These are phyloP conservation scores for Rhodosporidiobolus odoratus DNA, from an alignment of 768 basidiomycete species.

Conservation along the genomic window DNA sequence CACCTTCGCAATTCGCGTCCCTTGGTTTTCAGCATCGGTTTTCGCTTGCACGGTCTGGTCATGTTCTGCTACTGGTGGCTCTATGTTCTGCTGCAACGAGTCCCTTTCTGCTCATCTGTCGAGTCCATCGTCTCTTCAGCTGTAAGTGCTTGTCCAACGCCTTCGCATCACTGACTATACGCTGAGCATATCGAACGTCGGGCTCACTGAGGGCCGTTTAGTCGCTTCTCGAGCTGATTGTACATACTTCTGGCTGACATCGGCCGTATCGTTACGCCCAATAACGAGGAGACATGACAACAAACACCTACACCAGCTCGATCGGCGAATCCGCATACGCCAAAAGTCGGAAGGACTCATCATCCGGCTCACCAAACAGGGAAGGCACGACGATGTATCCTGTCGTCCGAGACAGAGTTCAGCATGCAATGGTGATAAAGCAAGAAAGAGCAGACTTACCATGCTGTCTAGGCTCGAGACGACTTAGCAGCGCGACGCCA, in stretches of 20 bases:
- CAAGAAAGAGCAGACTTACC: conserved; percentile 32
- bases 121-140: neutral
- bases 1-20: too few relatives aligned
- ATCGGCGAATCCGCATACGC: conserved; percentile 26
- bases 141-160: neutral
- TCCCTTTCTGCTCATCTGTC: neutral
- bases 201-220: too few relatives aligned
- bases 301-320: neutral
- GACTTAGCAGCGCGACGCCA: conserved; percentile 56
- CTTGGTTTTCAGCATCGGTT: too few relatives aligned
- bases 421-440: neutral
- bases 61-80: too few relatives aligned
- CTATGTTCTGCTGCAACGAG: too few relatives aligned
- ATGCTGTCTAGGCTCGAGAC: conserved; percentile 5
- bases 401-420: conserved; percentile 57
- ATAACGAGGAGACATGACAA: too few relatives aligned
- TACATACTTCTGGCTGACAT: too few relatives aligned
- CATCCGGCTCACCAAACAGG: conserved; percentile 61
- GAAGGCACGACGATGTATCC: conserved; percentile 68
- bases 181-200: too few relatives aligned
- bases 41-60: too few relatives aligned
- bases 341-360: conserved; percentile 56
- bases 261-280: too few relatives aligned
- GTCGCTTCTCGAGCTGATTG: too few relatives aligned
- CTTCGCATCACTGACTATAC: too few relatives aligned